Evolutionary conservation across 441 rosid genomes (phyloP), one percentile per base, ranked within the genome.

Genomic region (Monsonia emarginata): DNA sequence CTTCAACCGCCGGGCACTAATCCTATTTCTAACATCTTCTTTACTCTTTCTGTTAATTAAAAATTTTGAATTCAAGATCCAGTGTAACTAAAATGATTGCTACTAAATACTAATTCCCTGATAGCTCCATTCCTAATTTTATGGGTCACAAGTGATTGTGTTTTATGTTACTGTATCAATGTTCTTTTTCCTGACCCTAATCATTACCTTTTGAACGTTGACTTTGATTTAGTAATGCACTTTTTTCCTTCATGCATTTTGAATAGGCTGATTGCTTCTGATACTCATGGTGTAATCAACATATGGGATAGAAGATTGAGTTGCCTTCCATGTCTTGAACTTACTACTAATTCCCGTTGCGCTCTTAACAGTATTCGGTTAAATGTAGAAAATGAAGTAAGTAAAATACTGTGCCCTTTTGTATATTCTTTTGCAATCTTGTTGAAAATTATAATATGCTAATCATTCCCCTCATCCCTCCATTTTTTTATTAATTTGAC

Each of bases 271-370:
- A 67, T 88, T 78, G 86, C 91, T 76, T 84, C 97, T 38, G 95
- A 89, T 72, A 84, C 86, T 18, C 69, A 75, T 69, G 96, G 99
- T 59, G 64, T 66, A 36, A 77, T 94, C 66, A 82, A 81, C 76
- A 30, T 94, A 64, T 94, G 97, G 98, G 98, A 94, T 79, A 86
- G 91, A 82, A 83, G 95, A 80, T 74, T 28, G 52, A 62, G 90
- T 46, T 60, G 57, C 68, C 69, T 80, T 78, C 99, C 99, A 70
- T 86, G 85, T 73, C 81, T 83, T 63, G 87, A 88, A 78, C 89
- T 94, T 50, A 69, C 80, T 59, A 77, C 82, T 64, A 74, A 76
- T 79, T 80, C 73, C 31, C 75, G 63, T 24, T 72, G 79, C 61
- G 70, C 80, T 7, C 78, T 89, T 71, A 88, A 85, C 65, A 85